Percentiles rank a stretch among this genome's conserved stretches.
Conservation (phyloP, 768 basidiomycete genomes). For the Psilocybe cubensis region DNA sequence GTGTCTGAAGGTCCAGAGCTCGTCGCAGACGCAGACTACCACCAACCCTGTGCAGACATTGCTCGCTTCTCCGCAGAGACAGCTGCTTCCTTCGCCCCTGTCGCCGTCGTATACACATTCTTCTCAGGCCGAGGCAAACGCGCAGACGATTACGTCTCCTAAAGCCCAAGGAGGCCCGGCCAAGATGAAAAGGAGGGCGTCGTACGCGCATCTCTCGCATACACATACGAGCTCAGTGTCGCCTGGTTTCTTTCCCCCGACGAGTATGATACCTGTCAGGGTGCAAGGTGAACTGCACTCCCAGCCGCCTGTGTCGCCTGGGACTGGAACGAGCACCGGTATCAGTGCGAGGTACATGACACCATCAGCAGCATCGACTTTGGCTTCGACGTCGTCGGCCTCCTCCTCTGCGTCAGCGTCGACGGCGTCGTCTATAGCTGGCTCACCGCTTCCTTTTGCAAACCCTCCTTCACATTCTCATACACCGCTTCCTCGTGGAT, state of each 20-base stretch:
- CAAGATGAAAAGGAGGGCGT: constrained; percentile 5
- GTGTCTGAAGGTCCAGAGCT: constrained; percentile 11
- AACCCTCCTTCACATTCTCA: not conserved
- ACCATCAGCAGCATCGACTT: not conserved
- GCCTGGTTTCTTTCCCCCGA: constrained; percentile 6
- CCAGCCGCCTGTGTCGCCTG: too few species aligned
- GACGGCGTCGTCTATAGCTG: too few species aligned
- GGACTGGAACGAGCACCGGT: not conserved
- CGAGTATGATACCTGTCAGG: not conserved
- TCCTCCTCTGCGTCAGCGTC: not conserved
- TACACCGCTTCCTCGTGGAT: not conserved
- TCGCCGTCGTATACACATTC: constrained; percentile 11
- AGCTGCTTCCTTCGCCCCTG: constrained; percentile 15
- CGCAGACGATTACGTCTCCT: not conserved
- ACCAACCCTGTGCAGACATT: constrained; percentile 17
- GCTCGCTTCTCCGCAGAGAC: constrained; percentile 4
- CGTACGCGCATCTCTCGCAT: constrained; percentile 14
- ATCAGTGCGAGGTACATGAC: too few species aligned
- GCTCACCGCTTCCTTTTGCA: too few species aligned
- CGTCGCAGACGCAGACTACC: not conserved
- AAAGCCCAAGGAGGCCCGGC: too few species aligned
- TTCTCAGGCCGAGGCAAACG: not conserved
- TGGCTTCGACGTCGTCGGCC: not conserved
- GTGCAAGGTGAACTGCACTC: not conserved
- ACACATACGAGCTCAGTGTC: not conserved